Percentiles rank a stretch among this genome's conserved stretches.
These are phyloP conservation scores for Microcyclospora pomicola DNA, from an alignment of 2,329 filamentous ascomycete species.

Conservation along the genomic window DNA sequence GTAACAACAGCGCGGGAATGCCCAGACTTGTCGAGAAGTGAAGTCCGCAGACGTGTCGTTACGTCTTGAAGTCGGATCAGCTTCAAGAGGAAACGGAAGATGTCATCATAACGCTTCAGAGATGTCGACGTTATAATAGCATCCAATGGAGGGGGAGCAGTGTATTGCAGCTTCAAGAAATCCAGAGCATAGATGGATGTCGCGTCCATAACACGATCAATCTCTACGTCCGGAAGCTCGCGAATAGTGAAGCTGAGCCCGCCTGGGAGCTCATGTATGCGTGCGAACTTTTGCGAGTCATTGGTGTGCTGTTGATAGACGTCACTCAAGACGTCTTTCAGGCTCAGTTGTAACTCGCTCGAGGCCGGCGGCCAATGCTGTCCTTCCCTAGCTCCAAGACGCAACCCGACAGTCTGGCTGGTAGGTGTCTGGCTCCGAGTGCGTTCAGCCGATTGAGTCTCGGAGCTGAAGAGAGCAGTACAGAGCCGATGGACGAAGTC, in stretches of 20 bases:
- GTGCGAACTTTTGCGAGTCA: slow-evolving; percentile 1
- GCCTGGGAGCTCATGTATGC: slow-evolving; percentile 25
- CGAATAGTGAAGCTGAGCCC: slow-evolving; percentile 61
- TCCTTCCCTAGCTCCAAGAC: slow-evolving; percentile 62
- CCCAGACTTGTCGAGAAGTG: slow-evolving; percentile 2
- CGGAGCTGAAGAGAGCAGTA: slow-evolving; percentile 71
- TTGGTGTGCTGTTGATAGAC: slow-evolving; percentile 39
- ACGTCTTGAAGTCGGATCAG: slow-evolving; percentile 57
- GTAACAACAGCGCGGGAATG: neutral
- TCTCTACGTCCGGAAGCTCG: slow-evolving; percentile 62
- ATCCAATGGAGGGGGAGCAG: slow-evolving; percentile 55
- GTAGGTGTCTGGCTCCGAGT: slow-evolving; percentile 53
- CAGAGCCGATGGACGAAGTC: slow-evolving; percentile 68
- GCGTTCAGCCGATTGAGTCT: slow-evolving; percentile 66
- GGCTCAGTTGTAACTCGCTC: slow-evolving; percentile 75
- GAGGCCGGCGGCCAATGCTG: slow-evolving; percentile 73
- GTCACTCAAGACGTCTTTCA: slow-evolving; percentile 75
- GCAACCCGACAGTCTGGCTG: slow-evolving; percentile 64
- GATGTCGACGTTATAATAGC: slow-evolving; percentile 57
- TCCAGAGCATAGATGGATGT: slow-evolving; percentile 79
- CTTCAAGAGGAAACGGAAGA: slow-evolving; percentile 70
- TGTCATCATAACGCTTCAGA: slow-evolving; percentile 66
- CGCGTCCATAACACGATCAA: slow-evolving; percentile 70
- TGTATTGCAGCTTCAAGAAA: slow-evolving; percentile 79
- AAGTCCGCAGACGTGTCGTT: slow-evolving; percentile 24